Conservation (phyloP, 441 rosid genomes). For the Arabidopsis lyrata region DNA sequence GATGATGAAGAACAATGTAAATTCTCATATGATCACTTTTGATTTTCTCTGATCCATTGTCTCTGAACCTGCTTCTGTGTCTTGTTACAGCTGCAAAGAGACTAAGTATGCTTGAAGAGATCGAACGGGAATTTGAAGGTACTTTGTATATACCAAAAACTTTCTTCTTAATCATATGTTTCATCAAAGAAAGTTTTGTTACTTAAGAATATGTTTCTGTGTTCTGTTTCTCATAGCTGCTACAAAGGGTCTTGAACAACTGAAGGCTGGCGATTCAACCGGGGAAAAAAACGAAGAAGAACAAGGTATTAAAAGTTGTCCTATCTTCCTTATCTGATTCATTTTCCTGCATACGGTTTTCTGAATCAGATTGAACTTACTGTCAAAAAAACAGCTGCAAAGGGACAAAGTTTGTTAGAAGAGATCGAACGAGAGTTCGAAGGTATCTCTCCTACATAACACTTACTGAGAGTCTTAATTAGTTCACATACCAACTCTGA, state of each 20-base stretch:
- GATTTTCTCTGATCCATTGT: not conserved
- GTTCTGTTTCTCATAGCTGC: conserved; percentile 31
- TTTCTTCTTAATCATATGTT: not conserved
- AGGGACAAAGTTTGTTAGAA: conserved; percentile 35
- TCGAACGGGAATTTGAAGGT: conserved; percentile 40
- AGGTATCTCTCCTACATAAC: conserved; percentile 14
- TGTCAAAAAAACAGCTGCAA: conserved; percentile 1
- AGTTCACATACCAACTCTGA: conserved; percentile 6
- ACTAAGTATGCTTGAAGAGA: conserved; percentile 38
- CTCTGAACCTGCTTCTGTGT: conserved; percentile 14
- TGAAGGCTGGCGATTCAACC: conserved; percentile 1
- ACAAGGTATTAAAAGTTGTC: not conserved
- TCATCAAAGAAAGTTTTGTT: not conserved
- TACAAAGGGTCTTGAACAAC: conserved; percentile 31
- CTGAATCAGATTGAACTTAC: conserved; percentile 20
- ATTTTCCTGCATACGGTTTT: not conserved
- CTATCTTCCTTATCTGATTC: not conserved
- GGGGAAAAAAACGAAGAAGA: not conserved
- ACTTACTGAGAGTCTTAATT: not conserved
- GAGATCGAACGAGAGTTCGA: conserved; percentile 34
- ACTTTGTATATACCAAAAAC: not conserved
- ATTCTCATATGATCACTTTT: conserved; percentile 9
- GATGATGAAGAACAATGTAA: conserved; percentile 38
- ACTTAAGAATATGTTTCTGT: conserved; percentile 9
- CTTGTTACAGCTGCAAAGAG: conserved; percentile 35